Evolutionary conservation across 768 basidiomycete species (phyloP).

Genomic region (Sarcodon aspratus): DNA sequence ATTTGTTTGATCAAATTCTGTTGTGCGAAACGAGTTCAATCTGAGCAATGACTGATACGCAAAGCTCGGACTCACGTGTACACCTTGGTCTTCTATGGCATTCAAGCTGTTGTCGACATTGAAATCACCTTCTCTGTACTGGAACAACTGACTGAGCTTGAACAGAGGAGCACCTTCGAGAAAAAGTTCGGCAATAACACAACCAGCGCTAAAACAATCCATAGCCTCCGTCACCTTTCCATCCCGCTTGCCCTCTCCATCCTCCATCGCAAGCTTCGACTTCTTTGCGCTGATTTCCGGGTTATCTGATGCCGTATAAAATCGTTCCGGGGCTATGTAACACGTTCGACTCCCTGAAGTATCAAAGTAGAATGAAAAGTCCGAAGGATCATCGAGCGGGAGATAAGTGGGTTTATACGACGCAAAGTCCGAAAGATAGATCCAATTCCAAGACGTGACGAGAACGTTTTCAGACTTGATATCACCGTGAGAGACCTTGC

Average conservation of each 20-base stretch:
- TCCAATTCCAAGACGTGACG: constrained; percentile 93
- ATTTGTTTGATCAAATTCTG: constrained; percentile 85
- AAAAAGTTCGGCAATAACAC: constrained; percentile 93
- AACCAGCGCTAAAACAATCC: constrained; percentile 95
- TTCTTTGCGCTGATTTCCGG: constrained; percentile 62
- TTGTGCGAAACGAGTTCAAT: not conserved
- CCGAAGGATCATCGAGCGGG: constrained; percentile 91
- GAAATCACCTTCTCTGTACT: constrained; percentile 81
- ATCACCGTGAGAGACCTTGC: constrained; percentile 92
- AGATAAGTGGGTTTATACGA: constrained; percentile 91
- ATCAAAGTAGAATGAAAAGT: constrained; percentile 98
- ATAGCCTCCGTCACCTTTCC: constrained; percentile 87
- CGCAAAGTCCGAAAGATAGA: constrained; percentile 93
- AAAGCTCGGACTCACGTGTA: constrained; percentile 48
- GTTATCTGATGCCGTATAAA: constrained; percentile 65
- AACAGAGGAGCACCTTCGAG: constrained; percentile 90
- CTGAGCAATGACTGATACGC: not conserved
- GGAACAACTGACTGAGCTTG: constrained; percentile 89
- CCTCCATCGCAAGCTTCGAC: constrained; percentile 36
- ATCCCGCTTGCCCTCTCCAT: constrained; percentile 57
- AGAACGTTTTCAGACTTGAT: constrained; percentile 97
- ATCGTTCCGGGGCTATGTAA: constrained; percentile 93
- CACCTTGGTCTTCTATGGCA: constrained; percentile 68
- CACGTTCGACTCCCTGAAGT: constrained; percentile 89
- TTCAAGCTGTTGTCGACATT: constrained; percentile 61